Evolutionary conservation across 306 rosid species (phyloP).

Genomic region (Prunus dulcis): DNA sequence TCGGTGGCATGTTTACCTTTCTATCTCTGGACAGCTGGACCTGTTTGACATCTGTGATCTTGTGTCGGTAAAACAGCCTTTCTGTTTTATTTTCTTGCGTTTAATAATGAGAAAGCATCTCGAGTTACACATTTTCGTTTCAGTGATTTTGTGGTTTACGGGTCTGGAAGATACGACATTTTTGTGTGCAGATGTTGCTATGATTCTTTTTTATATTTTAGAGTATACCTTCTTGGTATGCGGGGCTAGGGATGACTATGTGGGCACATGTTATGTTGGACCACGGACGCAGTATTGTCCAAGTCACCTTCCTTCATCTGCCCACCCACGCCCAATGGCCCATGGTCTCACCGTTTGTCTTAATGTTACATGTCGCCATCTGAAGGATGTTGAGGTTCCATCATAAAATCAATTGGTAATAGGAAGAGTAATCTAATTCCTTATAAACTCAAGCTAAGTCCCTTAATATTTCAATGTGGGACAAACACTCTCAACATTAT

Average conservation of each 20-base stretch:
- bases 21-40: constrained; percentile 8
- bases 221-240: not conserved
- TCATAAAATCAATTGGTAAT: too few relatives aligned
- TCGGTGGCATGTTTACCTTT: not conserved
- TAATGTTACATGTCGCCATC: not conserved
- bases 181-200: too few relatives aligned
- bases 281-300: not conserved
- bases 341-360: not conserved
- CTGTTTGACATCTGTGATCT: not conserved
- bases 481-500: too few relatives aligned
- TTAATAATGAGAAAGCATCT: too few relatives aligned
- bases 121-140: too few relatives aligned
- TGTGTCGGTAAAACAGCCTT: constrained; percentile 15
- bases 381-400: too few relatives aligned
- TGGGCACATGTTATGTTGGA: not conserved
- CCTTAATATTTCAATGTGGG: too few relatives aligned
- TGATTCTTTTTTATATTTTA: too few relatives aligned
- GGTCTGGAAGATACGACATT: not conserved
- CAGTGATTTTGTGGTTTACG: too few relatives aligned
- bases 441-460: too few relatives aligned
- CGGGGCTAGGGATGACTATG: not conserved
- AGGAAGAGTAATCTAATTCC: accelerated
- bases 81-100: not conserved
- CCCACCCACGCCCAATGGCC: not conserved
- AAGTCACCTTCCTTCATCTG: not conserved